phyloP scores from a whole-genome alignment of 148 eudicot genomes.

The Vaccinium vitisidaea region DNA sequence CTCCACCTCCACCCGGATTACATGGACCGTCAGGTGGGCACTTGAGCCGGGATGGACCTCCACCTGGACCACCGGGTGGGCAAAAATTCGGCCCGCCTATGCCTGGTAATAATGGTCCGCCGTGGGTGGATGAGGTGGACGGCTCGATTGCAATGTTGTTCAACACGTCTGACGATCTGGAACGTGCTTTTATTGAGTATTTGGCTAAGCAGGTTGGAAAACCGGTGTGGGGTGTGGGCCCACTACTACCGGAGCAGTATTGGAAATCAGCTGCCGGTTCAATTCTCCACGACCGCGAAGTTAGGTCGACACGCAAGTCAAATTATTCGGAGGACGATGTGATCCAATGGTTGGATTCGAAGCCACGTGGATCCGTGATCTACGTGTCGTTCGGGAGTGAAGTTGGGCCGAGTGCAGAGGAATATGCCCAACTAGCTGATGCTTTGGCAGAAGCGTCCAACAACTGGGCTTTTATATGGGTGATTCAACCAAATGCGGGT shows the following conservation, averaged over 20 bases:
- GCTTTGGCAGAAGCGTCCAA: constrained; percentile 39
- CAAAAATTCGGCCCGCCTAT: constrained; percentile 22
- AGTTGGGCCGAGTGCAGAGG: constrained; percentile 56
- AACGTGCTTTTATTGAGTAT: constrained; percentile 45
- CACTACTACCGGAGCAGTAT: constrained; percentile 49
- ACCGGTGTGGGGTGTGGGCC: constrained; percentile 68
- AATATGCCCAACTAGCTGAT: constrained; percentile 43
- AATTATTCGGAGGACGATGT: constrained; percentile 59
- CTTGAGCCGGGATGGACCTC: constrained; percentile 35
- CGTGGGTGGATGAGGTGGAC: constrained; percentile 49
- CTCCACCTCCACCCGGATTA: constrained; percentile 20
- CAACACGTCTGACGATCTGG: constrained; percentile 59
- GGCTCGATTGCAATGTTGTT: constrained; percentile 47
- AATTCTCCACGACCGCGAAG: constrained; percentile 42
- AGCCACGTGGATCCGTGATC: constrained; percentile 47
- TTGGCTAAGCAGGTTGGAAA: constrained; percentile 29
- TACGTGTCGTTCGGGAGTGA: constrained; percentile 70
- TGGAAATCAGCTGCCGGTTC: constrained; percentile 48
- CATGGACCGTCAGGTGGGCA: neutral
- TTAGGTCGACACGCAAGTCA: constrained; percentile 42
- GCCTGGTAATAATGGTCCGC: constrained; percentile 32
- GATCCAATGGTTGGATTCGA: constrained; percentile 57
- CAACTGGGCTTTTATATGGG: constrained; percentile 53
- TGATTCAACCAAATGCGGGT: constrained; percentile 44
- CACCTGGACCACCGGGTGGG: constrained; percentile 9